Evolutionary conservation across 495 filamentous ascomycete species (phyloP), one percentile per base, ranked within the genome.

Genomic region (Xylaria curta): DNA sequence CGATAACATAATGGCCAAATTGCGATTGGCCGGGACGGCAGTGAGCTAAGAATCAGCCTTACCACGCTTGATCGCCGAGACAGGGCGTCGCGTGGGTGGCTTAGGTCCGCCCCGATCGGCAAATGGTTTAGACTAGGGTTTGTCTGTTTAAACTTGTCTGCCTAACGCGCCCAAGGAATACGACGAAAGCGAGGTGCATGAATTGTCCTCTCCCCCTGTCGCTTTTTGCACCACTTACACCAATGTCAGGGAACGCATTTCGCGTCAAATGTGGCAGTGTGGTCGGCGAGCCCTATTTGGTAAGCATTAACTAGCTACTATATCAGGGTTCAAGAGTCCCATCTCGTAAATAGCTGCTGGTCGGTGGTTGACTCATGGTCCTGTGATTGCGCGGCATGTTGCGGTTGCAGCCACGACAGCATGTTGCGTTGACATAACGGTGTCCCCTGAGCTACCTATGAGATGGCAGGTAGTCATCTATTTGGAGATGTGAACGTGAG

Each of bases 161-260:
- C 62, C 40, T 42, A 24, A n/a, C 21, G 31, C 33, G 54, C 2
- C 36, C 38, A 36, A 51, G 51, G 38, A 70, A 70, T 62, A 71
- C 69, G 69, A 64, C 53, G 69, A 71, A 66, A 36, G 53, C 69
- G 62, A 71, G 51, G 28, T 71, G 60, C 69, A 60, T 70, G 21
- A 61, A 9, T 17, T 19, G n/a, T 3, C 13, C 15, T 19, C 31
- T n/a, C 17, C 38, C 38, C 24, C 44, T 19, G 36, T 58, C 36
- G 26, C 36, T 4, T 42, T 13, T 49, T 33, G 1, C 42, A 46
- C 28, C 1, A 31, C 54, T 24, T 46, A 26, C 40, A 64, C 24
- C 4, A 49, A 49, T 8, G 36, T 38, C 8, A 21, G 5, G 42
- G 62, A 8, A 21, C 38, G 42, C 24, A 47, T 64, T 60, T 64